Evolutionary conservation across 179 eudicot species (phyloP).

Genomic region (Spergularia azorica): DNA sequence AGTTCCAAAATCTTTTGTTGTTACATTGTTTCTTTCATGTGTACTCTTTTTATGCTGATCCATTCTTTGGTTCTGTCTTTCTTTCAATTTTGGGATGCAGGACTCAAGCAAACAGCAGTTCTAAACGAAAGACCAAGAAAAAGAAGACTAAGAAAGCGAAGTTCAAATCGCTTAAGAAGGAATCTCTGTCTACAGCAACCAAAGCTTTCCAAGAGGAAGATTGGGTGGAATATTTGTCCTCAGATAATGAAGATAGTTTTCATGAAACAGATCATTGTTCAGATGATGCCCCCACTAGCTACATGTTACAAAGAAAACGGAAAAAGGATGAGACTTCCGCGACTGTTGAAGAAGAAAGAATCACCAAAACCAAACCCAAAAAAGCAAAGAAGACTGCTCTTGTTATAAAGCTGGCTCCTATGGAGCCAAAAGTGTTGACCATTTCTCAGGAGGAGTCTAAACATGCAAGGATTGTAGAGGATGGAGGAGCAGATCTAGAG

Average conservation of each 20-base stretch:
- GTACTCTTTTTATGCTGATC: background rate
- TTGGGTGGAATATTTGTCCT: conserved; percentile 42
- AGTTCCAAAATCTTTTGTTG: background rate
- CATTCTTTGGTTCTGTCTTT: conserved; percentile 13
- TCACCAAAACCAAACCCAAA: conserved; percentile 50
- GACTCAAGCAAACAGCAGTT: conserved; percentile 43
- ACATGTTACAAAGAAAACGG: conserved; percentile 61
- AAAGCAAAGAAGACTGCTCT: conserved; percentile 59
- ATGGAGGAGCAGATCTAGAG: conserved; percentile 51
- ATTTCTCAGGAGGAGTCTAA: conserved; percentile 56
- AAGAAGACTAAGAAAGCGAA: conserved; percentile 85
- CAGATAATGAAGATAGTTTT: conserved; percentile 49
- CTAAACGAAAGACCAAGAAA: conserved; percentile 73
- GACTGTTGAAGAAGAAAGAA: conserved; percentile 44
- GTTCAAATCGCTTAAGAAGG: conserved; percentile 84
- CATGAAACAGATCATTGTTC: conserved; percentile 42
- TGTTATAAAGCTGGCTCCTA: conserved; percentile 32
- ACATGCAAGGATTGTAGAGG: conserved; percentile 49
- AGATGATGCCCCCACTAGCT: conserved; percentile 36
- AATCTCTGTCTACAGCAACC: conserved; percentile 56
- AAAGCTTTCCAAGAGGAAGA: conserved; percentile 49
- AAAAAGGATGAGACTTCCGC: conserved; percentile 42
- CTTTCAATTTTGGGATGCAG: conserved; percentile 41
- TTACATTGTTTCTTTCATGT: background rate
- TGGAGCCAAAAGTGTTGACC: conserved; percentile 37